These are phyloP conservation scores for Talaromyces sp. DNA, from an alignment of 2,329 filamentous ascomycete genomes.

Conservation along the genomic window DNA sequence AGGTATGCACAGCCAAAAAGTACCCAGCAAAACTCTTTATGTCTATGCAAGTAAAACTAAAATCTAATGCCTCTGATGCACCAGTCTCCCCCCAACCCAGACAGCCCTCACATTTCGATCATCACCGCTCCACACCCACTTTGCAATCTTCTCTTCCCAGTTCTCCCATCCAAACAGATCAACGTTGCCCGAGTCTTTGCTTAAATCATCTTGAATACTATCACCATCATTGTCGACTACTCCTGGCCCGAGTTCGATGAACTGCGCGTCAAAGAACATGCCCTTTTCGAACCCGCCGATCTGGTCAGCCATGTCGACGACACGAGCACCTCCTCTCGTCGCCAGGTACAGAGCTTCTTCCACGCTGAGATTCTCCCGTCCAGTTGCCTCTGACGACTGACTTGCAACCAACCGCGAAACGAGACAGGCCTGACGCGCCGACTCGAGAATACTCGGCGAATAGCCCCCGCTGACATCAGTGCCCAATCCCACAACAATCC, in stretches of 20 bases:
- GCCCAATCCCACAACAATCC: slow-evolving; percentile 76
- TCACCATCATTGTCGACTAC: slow-evolving; percentile 9
- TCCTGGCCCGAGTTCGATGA: slow-evolving; percentile 61
- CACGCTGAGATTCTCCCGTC: slow-evolving; percentile 66
- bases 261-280: slow-evolving; percentile 87
- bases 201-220: slow-evolving; percentile 15
- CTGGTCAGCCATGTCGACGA: slow-evolving; percentile 66
- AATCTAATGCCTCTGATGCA: slow-evolving; percentile 49
- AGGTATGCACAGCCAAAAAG: background rate
- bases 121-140: slow-evolving; percentile 93
- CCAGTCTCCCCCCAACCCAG: slow-evolving; percentile 81
- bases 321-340: slow-evolving; percentile 79
- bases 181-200: slow-evolving; percentile 57
- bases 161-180: slow-evolving; percentile 88
- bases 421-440: slow-evolving; percentile 74
- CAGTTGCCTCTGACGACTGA: slow-evolving; percentile 28
- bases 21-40: background rate
- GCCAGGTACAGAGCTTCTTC: slow-evolving; percentile 83
- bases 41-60: background rate
- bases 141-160: slow-evolving; percentile 82
- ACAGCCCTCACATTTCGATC: slow-evolving; percentile 85
- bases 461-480: slow-evolving; percentile 92
- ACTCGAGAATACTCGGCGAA: slow-evolving; percentile 72
- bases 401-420: slow-evolving; percentile 63
- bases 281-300: slow-evolving; percentile 82